Conservation (phyloP, 768 basidiomycete species). For the Mycena crocata region DNA sequence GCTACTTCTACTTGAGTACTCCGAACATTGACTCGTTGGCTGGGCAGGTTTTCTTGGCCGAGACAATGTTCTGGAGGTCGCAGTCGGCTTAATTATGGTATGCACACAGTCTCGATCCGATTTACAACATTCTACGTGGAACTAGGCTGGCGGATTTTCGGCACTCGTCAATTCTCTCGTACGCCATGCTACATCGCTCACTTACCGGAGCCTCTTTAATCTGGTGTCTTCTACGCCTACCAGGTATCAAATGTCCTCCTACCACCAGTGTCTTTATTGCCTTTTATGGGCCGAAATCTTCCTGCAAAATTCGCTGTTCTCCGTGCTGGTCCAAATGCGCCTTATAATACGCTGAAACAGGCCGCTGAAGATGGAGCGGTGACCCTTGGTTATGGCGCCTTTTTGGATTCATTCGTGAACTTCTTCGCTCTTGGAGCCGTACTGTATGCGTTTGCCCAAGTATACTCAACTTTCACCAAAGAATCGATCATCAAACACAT, state of each 20-base stretch:
- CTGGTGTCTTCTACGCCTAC: no score
- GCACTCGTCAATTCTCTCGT: conserved; percentile 55
- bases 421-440: conserved; percentile 54
- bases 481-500: conserved; percentile 57
- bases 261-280: conserved; percentile 54
- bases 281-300: conserved; percentile 56
- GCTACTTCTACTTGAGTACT: neutral
- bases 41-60: conserved; percentile 44
- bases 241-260: conserved; percentile 56
- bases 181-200: no score
- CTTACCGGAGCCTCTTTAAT: no score
- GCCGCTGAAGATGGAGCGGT: conserved; percentile 58
- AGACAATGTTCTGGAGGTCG: conserved; percentile 60
- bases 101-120: no score
- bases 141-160: conserved; percentile 52
- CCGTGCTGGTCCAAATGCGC: conserved; percentile 43
- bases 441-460: conserved; percentile 51
- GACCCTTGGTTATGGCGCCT: conserved; percentile 52
- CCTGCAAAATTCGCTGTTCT: conserved; percentile 57
- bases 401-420: conserved; percentile 50
- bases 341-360: conserved; percentile 57
- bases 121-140: neutral
- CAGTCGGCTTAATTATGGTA: conserved; percentile 55
- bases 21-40: neutral
- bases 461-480: conserved; percentile 50